Evolutionary conservation across 306 rosid genomes (phyloP).

Genomic region (Begonia fuchsioides): DNA sequence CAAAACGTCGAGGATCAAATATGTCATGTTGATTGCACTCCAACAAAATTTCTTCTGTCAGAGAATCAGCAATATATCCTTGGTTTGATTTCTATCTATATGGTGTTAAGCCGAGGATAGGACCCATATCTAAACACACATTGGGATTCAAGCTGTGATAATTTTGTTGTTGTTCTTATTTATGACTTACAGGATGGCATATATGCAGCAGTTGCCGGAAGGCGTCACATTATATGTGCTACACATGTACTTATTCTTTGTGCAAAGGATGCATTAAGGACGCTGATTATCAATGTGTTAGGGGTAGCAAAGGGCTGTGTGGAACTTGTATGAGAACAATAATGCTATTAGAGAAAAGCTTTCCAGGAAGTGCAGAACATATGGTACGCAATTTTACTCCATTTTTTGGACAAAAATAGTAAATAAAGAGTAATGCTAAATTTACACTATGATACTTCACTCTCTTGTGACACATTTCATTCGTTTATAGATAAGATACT

Average conservation of each 20-base stretch:
- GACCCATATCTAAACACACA: background rate
- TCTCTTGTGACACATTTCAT: background rate
- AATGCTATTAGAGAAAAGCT: slow-evolving; percentile 63
- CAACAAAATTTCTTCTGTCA: too few relatives aligned
- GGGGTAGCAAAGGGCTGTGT: slow-evolving; percentile 85
- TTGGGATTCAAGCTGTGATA: background rate
- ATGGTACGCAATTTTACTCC: slow-evolving; percentile 39
- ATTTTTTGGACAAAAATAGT: background rate
- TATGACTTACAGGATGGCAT: slow-evolving; percentile 78
- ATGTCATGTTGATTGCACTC: too few relatives aligned
- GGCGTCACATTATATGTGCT: slow-evolving; percentile 85
- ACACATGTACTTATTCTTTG: slow-evolving; percentile 78
- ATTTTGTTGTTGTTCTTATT: background rate
- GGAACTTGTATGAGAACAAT: slow-evolving; percentile 82
- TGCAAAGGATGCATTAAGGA: slow-evolving; percentile 71
- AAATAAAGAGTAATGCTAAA: background rate
- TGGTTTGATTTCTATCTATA: too few relatives aligned
- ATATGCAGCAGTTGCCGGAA: slow-evolving; percentile 71
- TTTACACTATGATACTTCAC: background rate
- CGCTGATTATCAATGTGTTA: slow-evolving; percentile 69
- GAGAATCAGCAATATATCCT: too few relatives aligned
- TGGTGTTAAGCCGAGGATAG: too few relatives aligned
- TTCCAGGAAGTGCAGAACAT: slow-evolving; percentile 54
- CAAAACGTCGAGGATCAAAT: too few relatives aligned
- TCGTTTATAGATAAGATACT: background rate